Percentiles rank a stretch among this genome's conserved stretches.
phyloP scores from a whole-genome alignment of 1,284 basidiomycete species.

The Meripilus lineatus region DNA sequence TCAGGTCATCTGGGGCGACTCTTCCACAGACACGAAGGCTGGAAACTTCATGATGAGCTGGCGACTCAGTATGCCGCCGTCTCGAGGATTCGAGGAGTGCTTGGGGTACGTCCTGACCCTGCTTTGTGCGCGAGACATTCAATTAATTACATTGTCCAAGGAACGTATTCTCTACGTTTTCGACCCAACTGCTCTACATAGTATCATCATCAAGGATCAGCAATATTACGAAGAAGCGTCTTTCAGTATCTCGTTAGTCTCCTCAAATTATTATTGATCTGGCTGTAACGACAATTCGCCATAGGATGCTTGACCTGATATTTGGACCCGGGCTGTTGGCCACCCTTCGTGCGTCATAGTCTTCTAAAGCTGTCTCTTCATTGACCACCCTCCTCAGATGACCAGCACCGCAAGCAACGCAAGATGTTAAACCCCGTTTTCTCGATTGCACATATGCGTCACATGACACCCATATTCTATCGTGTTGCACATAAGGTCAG shows the following conservation, averaged over 20 bases:
- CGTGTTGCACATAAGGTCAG: slow-evolving; percentile 24
- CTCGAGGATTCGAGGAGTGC: slow-evolving; percentile 10
- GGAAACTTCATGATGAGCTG: slow-evolving; percentile 12
- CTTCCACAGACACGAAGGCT: no score
- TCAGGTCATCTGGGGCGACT: no score
- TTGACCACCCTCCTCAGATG: slow-evolving; percentile 15
- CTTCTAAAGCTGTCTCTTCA: not conserved
- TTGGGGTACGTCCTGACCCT: slow-evolving; percentile 13
- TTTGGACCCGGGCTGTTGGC: slow-evolving; percentile 19
- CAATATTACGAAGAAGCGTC: slow-evolving; percentile 10
- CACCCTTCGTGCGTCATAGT: slow-evolving; percentile 10
- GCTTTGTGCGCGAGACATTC: no score
- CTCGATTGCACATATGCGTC: slow-evolving; percentile 26
- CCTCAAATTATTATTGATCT: not conserved
- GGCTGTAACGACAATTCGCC: not conserved
- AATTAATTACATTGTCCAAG: not conserved
- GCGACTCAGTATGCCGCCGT: slow-evolving; percentile 14
- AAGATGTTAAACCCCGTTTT: slow-evolving; percentile 32
- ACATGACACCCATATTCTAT: slow-evolving; percentile 31
- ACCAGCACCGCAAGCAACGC: slow-evolving; percentile 27
- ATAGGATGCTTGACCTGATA: slow-evolving; percentile 9
- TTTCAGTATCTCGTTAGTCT: not conserved
- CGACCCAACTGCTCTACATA: slow-evolving; percentile 12
- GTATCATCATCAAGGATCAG: slow-evolving; percentile 12
- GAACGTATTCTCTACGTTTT: slow-evolving; percentile 10